Percentiles rank a stretch among this genome's conserved stretches.
phyloP scores from a whole-genome alignment of 2,329 filamentous ascomycete genomes.

The Apiospora aurea region DNA sequence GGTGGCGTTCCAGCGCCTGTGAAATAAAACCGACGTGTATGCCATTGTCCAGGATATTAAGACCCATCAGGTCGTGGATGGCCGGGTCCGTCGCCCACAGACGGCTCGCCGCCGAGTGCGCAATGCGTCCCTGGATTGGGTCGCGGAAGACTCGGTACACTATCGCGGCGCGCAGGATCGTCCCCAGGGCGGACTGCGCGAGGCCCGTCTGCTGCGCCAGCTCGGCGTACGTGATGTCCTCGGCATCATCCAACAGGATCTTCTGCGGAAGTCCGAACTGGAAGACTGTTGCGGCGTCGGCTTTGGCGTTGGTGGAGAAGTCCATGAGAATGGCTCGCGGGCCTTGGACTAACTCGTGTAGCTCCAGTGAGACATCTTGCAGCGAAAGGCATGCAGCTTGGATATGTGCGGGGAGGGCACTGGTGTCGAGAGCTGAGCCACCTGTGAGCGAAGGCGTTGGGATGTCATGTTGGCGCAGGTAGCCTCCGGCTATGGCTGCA shows the following conservation, averaged over 20 bases:
- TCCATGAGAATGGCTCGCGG: slow-evolving; percentile 15
- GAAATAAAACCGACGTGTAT: slow-evolving; percentile 12
- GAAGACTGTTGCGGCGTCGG: slow-evolving; percentile 19
- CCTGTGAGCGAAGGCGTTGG: slow-evolving; percentile 10
- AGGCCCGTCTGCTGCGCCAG: slow-evolving; percentile 31
- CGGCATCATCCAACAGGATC: slow-evolving; percentile 32
- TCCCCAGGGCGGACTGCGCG: slow-evolving; percentile 30
- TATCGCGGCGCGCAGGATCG: slow-evolving; percentile 33
- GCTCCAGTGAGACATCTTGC: slow-evolving; percentile 15
- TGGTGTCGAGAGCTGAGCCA: slow-evolving; percentile 14
- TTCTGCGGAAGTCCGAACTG: slow-evolving; percentile 33
- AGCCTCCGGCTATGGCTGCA: slow-evolving; percentile 4
- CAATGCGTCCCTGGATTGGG: slow-evolving; percentile 33
- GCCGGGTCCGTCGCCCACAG: slow-evolving; percentile 33
- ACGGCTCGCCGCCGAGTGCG: slow-evolving; percentile 33
- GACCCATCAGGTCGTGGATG: slow-evolving; percentile 27
- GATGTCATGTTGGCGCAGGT: slow-evolving; percentile 21
- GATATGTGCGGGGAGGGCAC: not conserved
- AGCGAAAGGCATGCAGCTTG: slow-evolving; percentile 17
- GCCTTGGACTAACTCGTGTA: slow-evolving; percentile 17
- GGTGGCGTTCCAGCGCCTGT: slow-evolving; percentile 21
- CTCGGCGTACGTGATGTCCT: slow-evolving; percentile 32
- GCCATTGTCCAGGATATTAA: slow-evolving; percentile 22
- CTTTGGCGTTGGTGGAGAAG: slow-evolving; percentile 23
- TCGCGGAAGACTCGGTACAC: slow-evolving; percentile 35